phyloP scores from a whole-genome alignment of 2,329 filamentous ascomycete genomes.

The Botrytis paeoniae region DNA sequence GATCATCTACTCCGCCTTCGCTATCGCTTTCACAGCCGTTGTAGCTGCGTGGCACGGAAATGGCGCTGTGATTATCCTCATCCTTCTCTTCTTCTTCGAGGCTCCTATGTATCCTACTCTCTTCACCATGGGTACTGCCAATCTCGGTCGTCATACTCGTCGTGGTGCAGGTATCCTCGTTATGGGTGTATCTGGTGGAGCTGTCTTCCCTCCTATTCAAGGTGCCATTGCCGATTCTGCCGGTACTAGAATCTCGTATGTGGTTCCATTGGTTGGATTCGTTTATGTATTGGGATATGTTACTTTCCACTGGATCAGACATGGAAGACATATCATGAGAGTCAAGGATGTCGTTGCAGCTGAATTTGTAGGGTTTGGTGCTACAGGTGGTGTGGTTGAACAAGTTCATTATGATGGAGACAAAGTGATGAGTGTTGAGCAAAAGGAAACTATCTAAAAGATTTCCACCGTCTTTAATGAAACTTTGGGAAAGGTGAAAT shows the following conservation, averaged over 20 bases:
- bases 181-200: constrained; percentile 69
- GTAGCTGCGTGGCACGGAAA: constrained; percentile 37
- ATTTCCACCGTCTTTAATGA: neutral
- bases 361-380: constrained; percentile 28
- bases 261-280: constrained; percentile 46
- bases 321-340: constrained; percentile 37
- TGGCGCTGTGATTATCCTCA: constrained; percentile 59
- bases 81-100: constrained; percentile 73
- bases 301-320: constrained; percentile 37
- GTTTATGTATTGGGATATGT: constrained; percentile 40
- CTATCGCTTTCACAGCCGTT: constrained; percentile 44
- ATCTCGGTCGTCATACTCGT: constrained; percentile 73
- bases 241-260: constrained; percentile 43
- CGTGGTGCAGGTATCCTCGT: constrained; percentile 71
- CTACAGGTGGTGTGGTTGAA: constrained; percentile 30
- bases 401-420: constrained; percentile 26
- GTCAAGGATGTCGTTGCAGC: constrained; percentile 34
- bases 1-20: constrained; percentile 63
- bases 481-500: no score
- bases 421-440: neutral
- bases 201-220: constrained; percentile 68
- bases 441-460: constrained; percentile 7
- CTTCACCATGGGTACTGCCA: constrained; percentile 72
- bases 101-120: constrained; percentile 80
- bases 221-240: constrained; percentile 60